A percentile compares a stretch with the other conserved stretches of the same genome.
These are phyloP conservation scores for Fusarium sp. DNA, from an alignment of 2,329 filamentous ascomycete species.

Conservation along the genomic window DNA sequence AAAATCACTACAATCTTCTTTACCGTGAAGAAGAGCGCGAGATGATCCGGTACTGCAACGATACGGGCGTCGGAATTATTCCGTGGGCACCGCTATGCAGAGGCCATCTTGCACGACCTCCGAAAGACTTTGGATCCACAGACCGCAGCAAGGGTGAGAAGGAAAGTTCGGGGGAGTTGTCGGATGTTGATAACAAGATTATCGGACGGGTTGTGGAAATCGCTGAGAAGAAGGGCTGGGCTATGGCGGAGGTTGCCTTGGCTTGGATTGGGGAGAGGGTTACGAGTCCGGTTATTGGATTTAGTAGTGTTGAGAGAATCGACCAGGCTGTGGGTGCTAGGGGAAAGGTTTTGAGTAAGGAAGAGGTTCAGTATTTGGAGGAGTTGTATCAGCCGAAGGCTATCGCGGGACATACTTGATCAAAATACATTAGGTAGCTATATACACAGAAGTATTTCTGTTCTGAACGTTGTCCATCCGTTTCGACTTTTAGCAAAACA, in stretches of 20 bases:
- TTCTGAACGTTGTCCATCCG: too few species aligned
- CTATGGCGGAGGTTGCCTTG: constrained; percentile 35
- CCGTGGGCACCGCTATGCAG: constrained; percentile 40
- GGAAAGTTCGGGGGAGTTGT: constrained; percentile 18
- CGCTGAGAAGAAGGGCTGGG: constrained; percentile 19
- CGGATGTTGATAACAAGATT: constrained; percentile 22
- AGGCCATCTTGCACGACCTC: constrained; percentile 28
- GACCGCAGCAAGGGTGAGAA: constrained; percentile 34
- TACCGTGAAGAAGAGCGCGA: constrained; percentile 70
- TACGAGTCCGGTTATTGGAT: constrained; percentile 32
- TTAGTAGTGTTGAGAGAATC: constrained; percentile 35
- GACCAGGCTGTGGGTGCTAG: constrained; percentile 29
- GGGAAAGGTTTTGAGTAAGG: constrained; percentile 17
- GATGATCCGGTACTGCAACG: constrained; percentile 57
- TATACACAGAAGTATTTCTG: too few species aligned
- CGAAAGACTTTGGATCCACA: constrained; percentile 19
- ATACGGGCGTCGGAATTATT: constrained; percentile 43
- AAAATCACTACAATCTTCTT: constrained; percentile 65
- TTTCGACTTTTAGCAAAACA: too few species aligned
- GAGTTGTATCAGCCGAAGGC: constrained; percentile 35
- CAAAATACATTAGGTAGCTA: fast-evolving
- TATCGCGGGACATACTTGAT: constrained; percentile 14
- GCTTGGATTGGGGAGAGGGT: constrained; percentile 30
- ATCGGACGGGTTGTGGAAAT: constrained; percentile 23
- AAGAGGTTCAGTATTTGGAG: constrained; percentile 27